Evolutionary conservation across 2,329 filamentous ascomycete species (phyloP).

Genomic region (Neurospora crassa): DNA sequence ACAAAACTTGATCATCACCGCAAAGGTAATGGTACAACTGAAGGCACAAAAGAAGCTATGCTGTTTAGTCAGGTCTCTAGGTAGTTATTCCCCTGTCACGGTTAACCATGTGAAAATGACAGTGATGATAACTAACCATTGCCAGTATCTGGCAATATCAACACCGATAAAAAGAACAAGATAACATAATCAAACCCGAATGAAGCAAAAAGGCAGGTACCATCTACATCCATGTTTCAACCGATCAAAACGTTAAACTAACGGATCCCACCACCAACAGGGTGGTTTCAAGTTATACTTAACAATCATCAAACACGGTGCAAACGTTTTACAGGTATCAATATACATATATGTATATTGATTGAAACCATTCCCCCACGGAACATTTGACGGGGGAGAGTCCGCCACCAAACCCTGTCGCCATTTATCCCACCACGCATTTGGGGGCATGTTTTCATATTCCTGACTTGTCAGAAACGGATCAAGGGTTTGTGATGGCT

Average conservation of each 20-base stretch:
- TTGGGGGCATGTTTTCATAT: too few species aligned
- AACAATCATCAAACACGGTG: not conserved
- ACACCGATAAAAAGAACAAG: not conserved
- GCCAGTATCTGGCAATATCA: not conserved
- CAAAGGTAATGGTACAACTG: not conserved
- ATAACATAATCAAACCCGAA: not conserved
- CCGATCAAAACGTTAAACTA: not conserved
- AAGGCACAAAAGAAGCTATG: not conserved
- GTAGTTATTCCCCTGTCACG: not conserved
- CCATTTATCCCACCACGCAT: too few species aligned
- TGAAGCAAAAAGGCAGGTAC: not conserved
- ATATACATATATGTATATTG: too few species aligned
- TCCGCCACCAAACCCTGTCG: too few species aligned
- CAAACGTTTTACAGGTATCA: not conserved
- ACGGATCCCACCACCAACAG: not conserved
- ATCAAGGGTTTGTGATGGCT: not conserved
- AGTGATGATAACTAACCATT: not conserved
- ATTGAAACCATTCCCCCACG: too few species aligned
- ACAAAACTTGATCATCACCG: not conserved
- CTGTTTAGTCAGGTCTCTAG: not conserved
- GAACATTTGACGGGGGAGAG: too few species aligned
- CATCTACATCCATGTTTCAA: not conserved
- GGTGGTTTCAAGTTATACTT: not conserved
- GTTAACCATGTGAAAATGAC: not conserved
- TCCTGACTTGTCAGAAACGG: not conserved